Evolutionary conservation across 225 moss, liverwort and hornwort genomes (phyloP).

Genomic region (Takakia lepidozioides): DNA sequence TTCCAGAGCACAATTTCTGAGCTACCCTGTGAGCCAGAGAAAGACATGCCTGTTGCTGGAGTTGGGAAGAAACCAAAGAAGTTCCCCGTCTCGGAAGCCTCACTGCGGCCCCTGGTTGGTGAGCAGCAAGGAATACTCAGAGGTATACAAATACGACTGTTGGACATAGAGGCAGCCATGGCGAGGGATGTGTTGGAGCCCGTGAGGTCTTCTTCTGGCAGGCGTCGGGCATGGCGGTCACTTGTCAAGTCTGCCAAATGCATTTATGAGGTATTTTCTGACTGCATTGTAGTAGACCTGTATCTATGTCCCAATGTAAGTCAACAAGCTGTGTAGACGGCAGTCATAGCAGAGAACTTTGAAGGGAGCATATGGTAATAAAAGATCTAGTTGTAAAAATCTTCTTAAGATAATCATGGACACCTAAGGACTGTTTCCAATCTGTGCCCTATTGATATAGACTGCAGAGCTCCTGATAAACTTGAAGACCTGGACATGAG

Average conservation of each 20-base stretch:
- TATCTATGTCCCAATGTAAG: not conserved
- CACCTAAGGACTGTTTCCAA: not conserved
- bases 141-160: slow-evolving; percentile 74
- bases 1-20: no score
- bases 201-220: slow-evolving; percentile 39
- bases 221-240: slow-evolving; percentile 86
- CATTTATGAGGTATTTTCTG: slow-evolving; percentile 70
- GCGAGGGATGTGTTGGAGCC: slow-evolving; percentile 55
- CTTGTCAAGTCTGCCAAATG: slow-evolving; percentile 78
- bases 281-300: slow-evolving; percentile 1
- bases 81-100: slow-evolving; percentile 64
- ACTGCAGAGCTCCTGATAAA: no score
- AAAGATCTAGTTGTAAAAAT: not conserved
- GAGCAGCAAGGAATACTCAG: slow-evolving; percentile 45
- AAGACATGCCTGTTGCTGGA: slow-evolving; percentile 8
- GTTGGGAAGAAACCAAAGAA: slow-evolving; percentile 70
- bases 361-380: not conserved
- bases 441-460: no score
- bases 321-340: no score
- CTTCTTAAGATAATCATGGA: not conserved
- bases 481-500: no score
- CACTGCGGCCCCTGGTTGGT: slow-evolving; percentile 51
- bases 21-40: slow-evolving; percentile 12
- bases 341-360: not conserved
- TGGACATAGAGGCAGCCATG: slow-evolving; percentile 92